Evolutionary conservation across 2,329 filamentous ascomycete species (phyloP), one percentile per base, ranked within the genome.

Genomic region (Pseudonectria buxi): DNA sequence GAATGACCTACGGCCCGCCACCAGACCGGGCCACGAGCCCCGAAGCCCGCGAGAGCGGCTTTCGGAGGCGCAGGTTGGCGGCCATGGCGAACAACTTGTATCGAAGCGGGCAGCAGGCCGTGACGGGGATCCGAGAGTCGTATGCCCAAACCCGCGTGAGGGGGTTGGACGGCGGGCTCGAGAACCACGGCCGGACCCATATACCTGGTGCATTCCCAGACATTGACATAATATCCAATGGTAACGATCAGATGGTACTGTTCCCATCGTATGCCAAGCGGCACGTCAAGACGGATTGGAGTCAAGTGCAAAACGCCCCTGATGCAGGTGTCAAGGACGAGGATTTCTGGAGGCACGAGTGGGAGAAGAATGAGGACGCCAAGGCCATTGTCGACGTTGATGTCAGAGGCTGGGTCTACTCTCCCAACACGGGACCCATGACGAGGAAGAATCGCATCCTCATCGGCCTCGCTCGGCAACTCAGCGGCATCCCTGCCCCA

Each of bases 361-460:
- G 86, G 84, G 78, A 89, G 38, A 75, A 75, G 41, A 75, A 82
- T 35, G 84, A 94, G 57, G 81, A 90, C 40, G 81, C 88, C 51
- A 84, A 83, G 57, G 87, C 89, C 1, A 69, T 95, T 4, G 85
- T 95, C 1, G 90, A 96, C 55, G 86, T 96, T 6, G 90, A 98
- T 57, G 86, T 98, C 15, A 76, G 90, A 48, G 92, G 92, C 11
- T 98, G 94, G 92, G 76, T 96, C 33, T 98, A 95, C 59, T 78
- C 80, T 26, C 90, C 90, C 13, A 86, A 90, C 52, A 74, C 73
- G 46, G 88, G 87, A 0, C 88, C 86, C 4, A 80, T 95, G 74
- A 90, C 78, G 16, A 76, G 89, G 48, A 87, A 87, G 53, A 94
- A 95, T 53, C 76, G 92, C 26, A 69, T 96, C 41, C 69, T 95